Evolutionary conservation across 345 rosid genomes (phyloP).

Genomic region (Jatropha curcas): DNA sequence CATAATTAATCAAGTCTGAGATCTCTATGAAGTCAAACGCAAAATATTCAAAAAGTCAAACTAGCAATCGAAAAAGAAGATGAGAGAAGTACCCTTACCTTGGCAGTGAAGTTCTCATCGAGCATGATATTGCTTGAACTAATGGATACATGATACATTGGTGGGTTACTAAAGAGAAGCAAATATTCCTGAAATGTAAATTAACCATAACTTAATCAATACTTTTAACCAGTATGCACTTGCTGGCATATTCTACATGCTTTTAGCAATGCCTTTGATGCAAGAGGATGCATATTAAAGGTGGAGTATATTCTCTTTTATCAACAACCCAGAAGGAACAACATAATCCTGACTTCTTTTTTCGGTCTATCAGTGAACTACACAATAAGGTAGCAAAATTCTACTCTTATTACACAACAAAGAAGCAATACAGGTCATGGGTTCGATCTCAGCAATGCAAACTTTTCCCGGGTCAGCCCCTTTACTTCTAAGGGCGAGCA

Average conservation of each 20-base stretch:
- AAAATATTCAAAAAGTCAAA: neutral
- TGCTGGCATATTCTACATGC: neutral
- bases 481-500: too few relatives aligned
- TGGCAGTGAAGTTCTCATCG: conserved; percentile 80
- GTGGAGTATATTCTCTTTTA: too few relatives aligned
- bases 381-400: neutral
- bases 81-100: conserved; percentile 39
- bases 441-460: too few relatives aligned
- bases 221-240: neutral
- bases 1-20: conserved; percentile 6
- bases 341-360: too few relatives aligned
- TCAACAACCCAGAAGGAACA: neutral
- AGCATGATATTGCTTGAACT: conserved; percentile 83
- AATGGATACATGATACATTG: conserved; percentile 64
- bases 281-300: too few relatives aligned
- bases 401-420: too few relatives aligned
- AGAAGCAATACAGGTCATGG: too few relatives aligned
- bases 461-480: too few relatives aligned
- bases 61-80: neutral
- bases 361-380: neutral
- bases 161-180: conserved; percentile 71
- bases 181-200: conserved; percentile 70
- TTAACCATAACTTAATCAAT: neutral
- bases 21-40: neutral
- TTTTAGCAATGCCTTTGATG: too few relatives aligned